A percentile compares a stretch with the other conserved stretches of the same genome.
Evolutionary conservation across 441 rosid species (phyloP).

Genomic region (Gossypium davidsonii): DNA sequence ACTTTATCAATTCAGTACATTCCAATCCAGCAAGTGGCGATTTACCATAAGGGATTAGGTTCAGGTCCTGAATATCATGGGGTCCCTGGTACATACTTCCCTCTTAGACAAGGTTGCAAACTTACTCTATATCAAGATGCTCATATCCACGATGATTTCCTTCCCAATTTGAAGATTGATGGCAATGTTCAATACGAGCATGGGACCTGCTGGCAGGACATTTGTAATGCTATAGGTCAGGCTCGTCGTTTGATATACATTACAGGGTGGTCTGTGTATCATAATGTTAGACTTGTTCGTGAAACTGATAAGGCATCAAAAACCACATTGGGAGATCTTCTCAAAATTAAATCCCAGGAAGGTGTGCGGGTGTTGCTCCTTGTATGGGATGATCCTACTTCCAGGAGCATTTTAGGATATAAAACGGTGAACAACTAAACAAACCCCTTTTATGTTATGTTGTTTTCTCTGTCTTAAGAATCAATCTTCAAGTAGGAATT

Average conservation of each 20-base stretch:
- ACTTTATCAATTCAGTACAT: constrained; percentile 43
- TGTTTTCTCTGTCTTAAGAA: neutral
- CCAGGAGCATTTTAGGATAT: constrained; percentile 41
- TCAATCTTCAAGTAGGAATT: neutral
- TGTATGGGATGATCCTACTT: constrained; percentile 75
- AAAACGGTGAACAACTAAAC: constrained; percentile 39
- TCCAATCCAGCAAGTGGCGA: constrained; percentile 33
- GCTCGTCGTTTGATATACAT: constrained; percentile 58
- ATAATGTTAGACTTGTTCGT: constrained; percentile 47
- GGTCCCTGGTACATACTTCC: constrained; percentile 57
- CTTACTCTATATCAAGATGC: constrained; percentile 70
- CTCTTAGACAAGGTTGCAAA: constrained; percentile 49
- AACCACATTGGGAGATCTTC: constrained; percentile 46
- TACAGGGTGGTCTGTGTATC: constrained; percentile 60
- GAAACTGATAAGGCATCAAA: constrained; percentile 23
- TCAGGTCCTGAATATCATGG: constrained; percentile 40
- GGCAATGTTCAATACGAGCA: constrained; percentile 32
- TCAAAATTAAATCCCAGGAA: constrained; percentile 56
- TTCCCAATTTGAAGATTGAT: constrained; percentile 45
- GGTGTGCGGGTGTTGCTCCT: constrained; percentile 65
- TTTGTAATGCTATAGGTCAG: constrained; percentile 47
- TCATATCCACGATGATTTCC: constrained; percentile 42
- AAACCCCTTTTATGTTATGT: neutral
- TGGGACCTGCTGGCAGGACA: constrained; percentile 56
- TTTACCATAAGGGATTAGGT: constrained; percentile 43